These are phyloP conservation scores for Termitomyces titanicus DNA, from an alignment of 768 basidiomycete species.

Conservation along the genomic window DNA sequence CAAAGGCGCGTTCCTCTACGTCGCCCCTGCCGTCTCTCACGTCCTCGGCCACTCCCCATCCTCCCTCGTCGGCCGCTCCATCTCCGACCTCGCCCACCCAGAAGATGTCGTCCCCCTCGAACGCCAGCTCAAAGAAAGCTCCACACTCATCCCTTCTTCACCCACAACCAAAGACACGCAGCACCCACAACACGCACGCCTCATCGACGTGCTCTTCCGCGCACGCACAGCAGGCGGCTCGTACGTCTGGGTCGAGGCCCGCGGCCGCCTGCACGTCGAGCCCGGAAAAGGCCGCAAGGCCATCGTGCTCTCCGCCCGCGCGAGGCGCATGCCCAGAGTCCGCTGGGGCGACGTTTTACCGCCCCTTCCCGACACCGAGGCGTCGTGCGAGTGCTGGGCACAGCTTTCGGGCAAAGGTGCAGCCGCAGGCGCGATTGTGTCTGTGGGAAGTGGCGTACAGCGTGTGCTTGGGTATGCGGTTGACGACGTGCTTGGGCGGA, in stretches of 20 bases:
- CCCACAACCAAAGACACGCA: too few species aligned
- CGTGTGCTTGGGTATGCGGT: conserved; percentile 66
- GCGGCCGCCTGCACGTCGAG: conserved; percentile 88
- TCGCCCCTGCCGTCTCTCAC: conserved; percentile 73
- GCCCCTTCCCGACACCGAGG: conserved; percentile 17
- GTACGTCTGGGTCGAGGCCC: conserved; percentile 89
- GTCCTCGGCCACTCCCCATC: conserved; percentile 85
- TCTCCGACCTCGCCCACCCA: conserved; percentile 83
- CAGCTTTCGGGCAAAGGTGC: conserved; percentile 29
- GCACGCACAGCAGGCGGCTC: conserved; percentile 59
- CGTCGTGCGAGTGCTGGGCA: conserved; percentile 48
- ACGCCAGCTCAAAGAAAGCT: conserved; percentile 84
- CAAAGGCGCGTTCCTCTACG: conserved; percentile 91
- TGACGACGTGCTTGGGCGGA: conserved; percentile 49
- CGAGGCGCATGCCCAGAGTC: conserved; percentile 60
- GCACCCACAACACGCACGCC: conserved; percentile 32
- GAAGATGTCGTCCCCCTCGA: conserved; percentile 88
- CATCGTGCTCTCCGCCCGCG: conserved; percentile 84
- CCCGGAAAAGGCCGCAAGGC: conserved; percentile 93
- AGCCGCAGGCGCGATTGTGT: conserved; percentile 43
- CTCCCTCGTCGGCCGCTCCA: conserved; percentile 75
- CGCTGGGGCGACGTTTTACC: conserved; percentile 53
- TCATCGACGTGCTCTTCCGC: conserved; percentile 84
- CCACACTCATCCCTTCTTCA: conserved; percentile 14
- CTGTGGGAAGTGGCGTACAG: conserved; percentile 44